Base-by-base conservation (phyloP, 257 asterid genomes). In the Anisodus acutangulus region DNA sequence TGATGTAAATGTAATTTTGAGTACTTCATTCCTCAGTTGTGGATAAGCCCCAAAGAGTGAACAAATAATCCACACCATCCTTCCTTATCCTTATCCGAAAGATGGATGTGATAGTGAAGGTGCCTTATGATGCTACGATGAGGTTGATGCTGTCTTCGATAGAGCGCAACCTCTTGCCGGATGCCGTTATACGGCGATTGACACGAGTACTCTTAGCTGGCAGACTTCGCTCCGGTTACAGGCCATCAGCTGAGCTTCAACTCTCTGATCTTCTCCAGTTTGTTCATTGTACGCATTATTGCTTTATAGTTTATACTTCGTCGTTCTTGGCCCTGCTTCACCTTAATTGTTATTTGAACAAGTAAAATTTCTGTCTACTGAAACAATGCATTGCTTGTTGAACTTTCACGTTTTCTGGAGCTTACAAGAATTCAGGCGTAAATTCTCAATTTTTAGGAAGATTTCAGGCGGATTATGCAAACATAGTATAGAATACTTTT, bases 111-210 rank as follows among this genome's bases (percentile, higher is more conserved):
- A 84, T 94, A 2, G 86, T 88, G 83, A 90, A 86, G 85, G 85
- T 85, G 19, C 98, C 97, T 0, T 94, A 93, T 87, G 91, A 85
- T 41, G 93, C 92, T 2, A 88, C 92, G 6, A 98, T 94, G 17
- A 91, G 92, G 47, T 79, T 95, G 69, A 91, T 92, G 97, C 90
- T 94, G 57, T 89, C 91, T 43, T 92, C 93, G 15, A 91, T 93
- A 69, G 97, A 95, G 88, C 94, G 96, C 62, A 94, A 95, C 74
- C 84, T 95, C 86, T 88, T 95, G 66, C 99, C 99, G 0, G 99
- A 95, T 87, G 91, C 89, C 66, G 91, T 95, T 79, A 87, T 95
- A 2, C 95, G 98, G 86, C 91, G 95, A 83, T 92, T 95, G 89
- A 93, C 94, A 22, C 91, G 97, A 8, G 85, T 93, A 79, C 96